These are phyloP conservation scores for Trapa incisa DNA, from an alignment of 345 rosid genomes.

Conservation along the genomic window DNA sequence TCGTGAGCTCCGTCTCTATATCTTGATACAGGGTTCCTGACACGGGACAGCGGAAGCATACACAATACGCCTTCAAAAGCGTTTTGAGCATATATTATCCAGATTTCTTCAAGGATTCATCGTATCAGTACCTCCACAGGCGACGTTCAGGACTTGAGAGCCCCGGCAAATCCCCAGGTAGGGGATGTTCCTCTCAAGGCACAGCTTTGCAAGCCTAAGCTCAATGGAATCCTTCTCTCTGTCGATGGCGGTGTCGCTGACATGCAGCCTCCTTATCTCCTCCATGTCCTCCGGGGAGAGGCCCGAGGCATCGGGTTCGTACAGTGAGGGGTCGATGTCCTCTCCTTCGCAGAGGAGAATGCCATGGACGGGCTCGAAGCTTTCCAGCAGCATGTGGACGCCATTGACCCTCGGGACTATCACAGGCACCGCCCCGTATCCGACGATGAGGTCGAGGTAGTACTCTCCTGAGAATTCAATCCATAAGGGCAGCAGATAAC, in stretches of 20 bases:
- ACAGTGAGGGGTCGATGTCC: constrained; percentile 75
- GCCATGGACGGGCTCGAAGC: constrained; percentile 89
- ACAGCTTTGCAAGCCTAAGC: constrained; percentile 55
- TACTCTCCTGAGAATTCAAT: constrained; percentile 49
- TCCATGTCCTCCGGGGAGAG: constrained; percentile 59
- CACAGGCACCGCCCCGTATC: constrained; percentile 71
- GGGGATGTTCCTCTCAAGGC: constrained; percentile 77
- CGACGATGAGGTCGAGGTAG: constrained; percentile 75
- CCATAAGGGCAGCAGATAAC: too few species aligned
- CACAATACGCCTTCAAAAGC: too few species aligned
- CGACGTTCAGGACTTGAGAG: constrained; percentile 70
- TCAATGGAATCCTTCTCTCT: constrained; percentile 75
- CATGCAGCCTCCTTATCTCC: constrained; percentile 51
- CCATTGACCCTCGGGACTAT: constrained; percentile 76
- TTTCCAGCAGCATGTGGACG: constrained; percentile 53
- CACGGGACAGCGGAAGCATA: background rate
- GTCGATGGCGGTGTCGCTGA: constrained; percentile 66
- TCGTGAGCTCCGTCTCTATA: constrained; percentile 43
- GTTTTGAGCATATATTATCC: too few species aligned
- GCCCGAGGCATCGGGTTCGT: constrained; percentile 31
- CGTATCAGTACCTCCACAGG: constrained; percentile 44
- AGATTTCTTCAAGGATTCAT: too few species aligned
- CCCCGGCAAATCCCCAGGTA: constrained; percentile 81
- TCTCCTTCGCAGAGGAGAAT: constrained; percentile 92
- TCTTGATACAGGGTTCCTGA: constrained; percentile 45